Evolutionary conservation across 1,284 basidiomycete genomes (phyloP).

Genomic region (Moesziomyces parantarcticus): DNA sequence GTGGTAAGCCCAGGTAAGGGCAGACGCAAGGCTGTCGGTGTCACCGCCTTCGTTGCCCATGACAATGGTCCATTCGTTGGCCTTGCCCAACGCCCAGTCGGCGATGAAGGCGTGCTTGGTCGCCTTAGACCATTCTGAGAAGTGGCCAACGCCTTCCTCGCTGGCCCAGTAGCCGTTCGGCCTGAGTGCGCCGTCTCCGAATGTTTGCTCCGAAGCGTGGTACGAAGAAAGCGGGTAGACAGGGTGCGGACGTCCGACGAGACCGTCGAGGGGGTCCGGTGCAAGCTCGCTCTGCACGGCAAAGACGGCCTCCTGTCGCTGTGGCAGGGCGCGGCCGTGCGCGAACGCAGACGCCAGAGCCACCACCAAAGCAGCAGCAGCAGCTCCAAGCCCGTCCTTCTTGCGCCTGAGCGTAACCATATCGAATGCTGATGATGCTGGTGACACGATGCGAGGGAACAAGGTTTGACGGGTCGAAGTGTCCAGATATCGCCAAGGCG

Average conservation of each 20-base stretch:
- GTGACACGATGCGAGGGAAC: no score
- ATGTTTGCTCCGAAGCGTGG: neutral
- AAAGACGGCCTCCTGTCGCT: constrained; percentile 11
- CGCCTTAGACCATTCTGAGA: constrained; percentile 64
- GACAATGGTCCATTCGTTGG: constrained; percentile 65
- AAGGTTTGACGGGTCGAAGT: no score
- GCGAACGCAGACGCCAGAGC: constrained; percentile 1
- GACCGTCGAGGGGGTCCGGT: neutral
- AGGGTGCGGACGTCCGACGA: neutral
- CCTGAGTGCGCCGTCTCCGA: constrained; percentile 8
- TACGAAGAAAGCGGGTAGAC: neutral
- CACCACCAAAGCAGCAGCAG: neutral
- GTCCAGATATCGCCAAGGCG: no score
- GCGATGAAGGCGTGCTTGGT: constrained; percentile 63
- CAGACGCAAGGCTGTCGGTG: constrained; percentile 64
- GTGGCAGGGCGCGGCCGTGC: constrained; percentile 15
- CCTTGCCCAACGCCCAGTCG: constrained; percentile 56
- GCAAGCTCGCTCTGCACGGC: constrained; percentile 2
- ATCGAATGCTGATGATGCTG: neutral
- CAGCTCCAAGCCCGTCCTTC: neutral
- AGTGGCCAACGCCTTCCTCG: constrained; percentile 63
- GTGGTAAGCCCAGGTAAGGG: constrained; percentile 62
- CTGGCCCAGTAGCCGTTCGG: constrained; percentile 30
- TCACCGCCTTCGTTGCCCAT: constrained; percentile 69
- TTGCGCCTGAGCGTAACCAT: neutral